Percentiles rank a stretch among this genome's conserved stretches.
These are phyloP conservation scores for Chlorella sorokiniana DNA, from an alignment of 139 green algal species.

Conservation along the genomic window DNA sequence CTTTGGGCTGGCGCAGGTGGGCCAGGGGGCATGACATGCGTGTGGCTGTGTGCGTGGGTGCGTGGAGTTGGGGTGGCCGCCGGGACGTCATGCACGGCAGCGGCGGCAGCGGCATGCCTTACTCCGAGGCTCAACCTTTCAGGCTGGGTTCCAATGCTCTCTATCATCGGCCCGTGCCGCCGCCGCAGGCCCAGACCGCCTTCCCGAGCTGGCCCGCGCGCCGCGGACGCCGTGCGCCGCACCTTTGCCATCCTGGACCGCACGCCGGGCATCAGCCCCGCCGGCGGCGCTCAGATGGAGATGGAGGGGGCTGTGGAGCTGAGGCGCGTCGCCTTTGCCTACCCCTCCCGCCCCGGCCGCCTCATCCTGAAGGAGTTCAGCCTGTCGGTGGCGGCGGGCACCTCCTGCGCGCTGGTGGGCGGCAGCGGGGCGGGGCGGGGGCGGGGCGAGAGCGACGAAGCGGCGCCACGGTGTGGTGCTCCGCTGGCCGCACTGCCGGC, in stretches of 20 bases:
- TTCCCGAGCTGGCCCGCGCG: conserved; percentile 77
- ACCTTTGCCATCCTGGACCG: conserved; percentile 84
- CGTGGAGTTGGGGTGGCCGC: too few species aligned
- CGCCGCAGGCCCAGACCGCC: conserved; percentile 51
- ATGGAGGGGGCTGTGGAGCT: conserved; percentile 23
- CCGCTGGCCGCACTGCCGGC: too few species aligned
- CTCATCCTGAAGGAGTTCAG: conserved; percentile 70
- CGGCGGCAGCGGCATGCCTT: too few species aligned
- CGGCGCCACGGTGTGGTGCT: too few species aligned
- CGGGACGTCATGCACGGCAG: too few species aligned
- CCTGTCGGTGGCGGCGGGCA: conserved; percentile 60
- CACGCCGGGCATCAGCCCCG: conserved; percentile 56
- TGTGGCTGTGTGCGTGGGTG: not conserved
- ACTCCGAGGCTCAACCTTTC: too few species aligned
- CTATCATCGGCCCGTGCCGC: not conserved
- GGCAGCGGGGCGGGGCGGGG: too few species aligned
- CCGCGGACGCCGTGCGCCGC: conserved; percentile 30
- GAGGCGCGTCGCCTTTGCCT: conserved; percentile 14
- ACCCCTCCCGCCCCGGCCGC: conserved; percentile 3
- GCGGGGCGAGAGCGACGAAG: not conserved
- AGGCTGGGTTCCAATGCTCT: too few species aligned
- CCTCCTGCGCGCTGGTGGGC: conserved; percentile 81
- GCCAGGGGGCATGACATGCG: too few species aligned
- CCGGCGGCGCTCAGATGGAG: not conserved
- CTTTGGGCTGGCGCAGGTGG: conserved; percentile 5